Evolutionary conservation across 768 basidiomycete species (phyloP), one percentile per base, ranked within the genome.

Genomic region (Boletus patriciae): DNA sequence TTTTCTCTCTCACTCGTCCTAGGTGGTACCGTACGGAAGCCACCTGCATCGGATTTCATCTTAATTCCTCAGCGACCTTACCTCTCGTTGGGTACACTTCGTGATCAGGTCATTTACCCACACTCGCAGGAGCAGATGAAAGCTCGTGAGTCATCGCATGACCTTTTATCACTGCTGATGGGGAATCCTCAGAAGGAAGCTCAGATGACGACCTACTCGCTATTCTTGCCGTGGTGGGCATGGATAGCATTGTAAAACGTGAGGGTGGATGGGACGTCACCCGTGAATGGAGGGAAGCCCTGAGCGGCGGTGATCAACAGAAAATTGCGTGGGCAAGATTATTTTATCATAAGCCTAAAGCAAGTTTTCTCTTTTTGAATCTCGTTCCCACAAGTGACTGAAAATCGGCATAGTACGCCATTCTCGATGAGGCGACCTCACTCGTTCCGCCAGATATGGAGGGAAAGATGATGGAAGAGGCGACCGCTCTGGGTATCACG

Each of bases 31-130:
- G 94, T 99, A 16, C 84, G 87, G 62, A 97, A 98, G 72, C 96
- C 96, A 0, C 82, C 88, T 8, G 87, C 92, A 6, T 82, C 83
- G 6, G 83, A 94, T 55, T 98, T 99, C 70, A 92, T 95, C 42
- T 79, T 98, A 57, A 96, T 99, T 56, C 96, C 96, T 21, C 96
- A 99, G 71, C 80, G 96, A 36, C 96, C 96, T 3, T 98, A 98
- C 71, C 81, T 98, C n/a, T 91, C 89, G 1, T 78, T 92, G 19
- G 96, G 96, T 6, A 98, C 94, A 0, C 81, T 99, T 3, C 85
- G 96, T 15, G 96, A 99, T 69, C 96, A 99, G 72, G 83, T 99
- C 62, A 97, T 93, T 48, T 99, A 99, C 70, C 96, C 96, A 6
- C 90, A 98, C 71, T 87, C 85, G 16, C 83, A 83, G 60, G 77